phyloP scores from a whole-genome alignment of 1,284 basidiomycete species.

The Ceratobasidium sp. region DNA sequence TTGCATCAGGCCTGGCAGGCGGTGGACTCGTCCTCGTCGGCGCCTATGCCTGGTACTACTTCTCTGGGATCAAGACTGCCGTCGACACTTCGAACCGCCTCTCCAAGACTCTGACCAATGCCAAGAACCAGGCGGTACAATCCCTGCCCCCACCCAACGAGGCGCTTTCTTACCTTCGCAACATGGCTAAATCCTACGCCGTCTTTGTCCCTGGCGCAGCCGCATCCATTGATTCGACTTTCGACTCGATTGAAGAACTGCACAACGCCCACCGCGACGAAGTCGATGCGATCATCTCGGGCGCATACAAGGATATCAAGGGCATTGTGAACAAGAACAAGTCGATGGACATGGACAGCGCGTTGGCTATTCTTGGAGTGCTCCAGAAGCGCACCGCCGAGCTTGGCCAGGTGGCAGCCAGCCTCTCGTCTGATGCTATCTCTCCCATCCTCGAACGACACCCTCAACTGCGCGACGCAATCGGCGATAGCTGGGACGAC shows the following conservation, averaged over 20 bases:
- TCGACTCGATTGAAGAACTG: slow-evolving; percentile 55
- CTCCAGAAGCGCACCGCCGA: slow-evolving; percentile 43
- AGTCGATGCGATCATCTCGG: slow-evolving; percentile 52
- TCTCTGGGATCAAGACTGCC: slow-evolving; percentile 51
- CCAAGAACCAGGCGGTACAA: slow-evolving; percentile 50
- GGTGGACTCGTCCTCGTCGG: slow-evolving; percentile 47
- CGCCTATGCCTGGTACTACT: slow-evolving; percentile 54
- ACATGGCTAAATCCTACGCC: slow-evolving; percentile 53
- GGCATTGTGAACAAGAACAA: slow-evolving; percentile 48
- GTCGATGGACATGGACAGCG: slow-evolving; percentile 46
- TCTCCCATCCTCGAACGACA: slow-evolving; percentile 38
- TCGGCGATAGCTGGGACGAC: slow-evolving; percentile 40
- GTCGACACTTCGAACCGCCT: slow-evolving; percentile 50
- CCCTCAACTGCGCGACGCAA: slow-evolving; percentile 39
- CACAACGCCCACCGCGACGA: slow-evolving; percentile 54
- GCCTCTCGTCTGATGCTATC: slow-evolving; percentile 30
- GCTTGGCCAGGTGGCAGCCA: slow-evolving; percentile 32
- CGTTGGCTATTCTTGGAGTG: slow-evolving; percentile 48
- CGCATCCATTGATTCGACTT: slow-evolving; percentile 53
- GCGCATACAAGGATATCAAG: slow-evolving; percentile 52
- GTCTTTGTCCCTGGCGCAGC: slow-evolving; percentile 54
- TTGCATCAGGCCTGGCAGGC: slow-evolving; percentile 50
- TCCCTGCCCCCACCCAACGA: slow-evolving; percentile 51
- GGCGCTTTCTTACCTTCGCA: slow-evolving; percentile 53
- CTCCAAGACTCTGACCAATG: slow-evolving; percentile 49